Conservation (phyloP, 371 early-diverging fungal species). For the Apophysomyces elegans region DNA sequence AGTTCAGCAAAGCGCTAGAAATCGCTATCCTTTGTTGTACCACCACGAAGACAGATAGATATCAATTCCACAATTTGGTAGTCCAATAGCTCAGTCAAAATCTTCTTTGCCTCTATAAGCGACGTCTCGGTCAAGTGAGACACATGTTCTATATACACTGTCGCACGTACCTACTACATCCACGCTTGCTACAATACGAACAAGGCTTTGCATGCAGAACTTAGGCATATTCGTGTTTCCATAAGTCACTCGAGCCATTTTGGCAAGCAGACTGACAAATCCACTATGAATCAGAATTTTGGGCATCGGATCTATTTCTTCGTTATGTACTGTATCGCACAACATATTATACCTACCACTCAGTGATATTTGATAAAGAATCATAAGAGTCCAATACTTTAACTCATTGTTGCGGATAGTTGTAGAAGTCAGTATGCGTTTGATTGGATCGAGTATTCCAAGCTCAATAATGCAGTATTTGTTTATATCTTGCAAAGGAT, state of each 20-base stretch:
- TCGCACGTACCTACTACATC: constrained; percentile 41
- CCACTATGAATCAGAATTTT: constrained; percentile 58
- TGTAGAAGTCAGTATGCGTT: constrained; percentile 57
- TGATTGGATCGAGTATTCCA: constrained; percentile 67
- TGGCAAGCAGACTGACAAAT: constrained; percentile 66
- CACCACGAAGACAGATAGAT: constrained; percentile 70
- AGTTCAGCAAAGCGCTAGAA: background rate
- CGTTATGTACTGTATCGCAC: background rate
- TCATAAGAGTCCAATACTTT: constrained; percentile 81
- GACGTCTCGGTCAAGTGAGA: background rate
- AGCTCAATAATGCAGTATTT: constrained; percentile 60
- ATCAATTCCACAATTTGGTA: constrained; percentile 72
- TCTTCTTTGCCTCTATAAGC: constrained; percentile 39
- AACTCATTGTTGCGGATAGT: constrained; percentile 73
- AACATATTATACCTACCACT: constrained; percentile 46
- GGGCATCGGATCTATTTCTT: constrained; percentile 62
- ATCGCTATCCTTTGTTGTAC: constrained; percentile 26
- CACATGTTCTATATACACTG: background rate
- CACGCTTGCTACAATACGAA: constrained; percentile 72
- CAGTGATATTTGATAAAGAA: constrained; percentile 74
- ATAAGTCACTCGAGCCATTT: constrained; percentile 74
- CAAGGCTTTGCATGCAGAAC: constrained; percentile 79
- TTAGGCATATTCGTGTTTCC: constrained; percentile 86
- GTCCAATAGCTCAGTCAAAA: constrained; percentile 62
- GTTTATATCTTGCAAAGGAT: constrained; percentile 44